phyloP scores from a whole-genome alignment of 129 eudicot genomes.

The Deinandra increscens region DNA sequence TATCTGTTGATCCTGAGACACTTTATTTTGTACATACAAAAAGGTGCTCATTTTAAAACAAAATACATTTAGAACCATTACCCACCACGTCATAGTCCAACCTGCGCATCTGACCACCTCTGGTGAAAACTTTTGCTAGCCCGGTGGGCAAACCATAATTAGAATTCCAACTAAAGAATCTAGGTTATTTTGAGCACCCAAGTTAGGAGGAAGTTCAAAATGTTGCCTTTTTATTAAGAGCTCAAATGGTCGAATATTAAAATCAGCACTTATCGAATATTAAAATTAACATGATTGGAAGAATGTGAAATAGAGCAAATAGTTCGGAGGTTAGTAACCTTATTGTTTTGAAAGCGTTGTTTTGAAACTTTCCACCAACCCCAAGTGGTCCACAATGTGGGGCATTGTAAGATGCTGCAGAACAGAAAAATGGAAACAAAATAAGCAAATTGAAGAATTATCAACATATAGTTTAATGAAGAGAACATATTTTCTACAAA shows the following conservation, averaged over 20 bases:
- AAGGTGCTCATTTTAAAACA: not conserved
- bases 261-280: not conserved
- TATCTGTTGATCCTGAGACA: too few species aligned
- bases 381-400: slow-evolving; percentile 39
- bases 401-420: slow-evolving; percentile 47
- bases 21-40: too few species aligned
- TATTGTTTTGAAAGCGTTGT: slow-evolving; percentile 41
- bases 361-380: slow-evolving; percentile 65
- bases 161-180: not conserved
- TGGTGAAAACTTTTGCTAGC: not conserved
- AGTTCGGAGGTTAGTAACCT: slow-evolving; percentile 25
- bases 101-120: not conserved
- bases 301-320: slow-evolving; percentile 3
- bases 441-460: not conserved
- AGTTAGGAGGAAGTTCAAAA: not conserved
- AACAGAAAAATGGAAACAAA: slow-evolving; percentile 19
- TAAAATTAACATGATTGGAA: not conserved
- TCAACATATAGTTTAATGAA: not conserved
- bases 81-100: not conserved
- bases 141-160: not conserved
- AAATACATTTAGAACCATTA: not conserved
- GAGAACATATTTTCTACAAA: not conserved
- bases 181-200: not conserved
- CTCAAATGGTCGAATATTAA: not conserved
- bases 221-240: not conserved